Conservation (phyloP, 78 protist species). For the Emiliania huxleyi region DNA sequence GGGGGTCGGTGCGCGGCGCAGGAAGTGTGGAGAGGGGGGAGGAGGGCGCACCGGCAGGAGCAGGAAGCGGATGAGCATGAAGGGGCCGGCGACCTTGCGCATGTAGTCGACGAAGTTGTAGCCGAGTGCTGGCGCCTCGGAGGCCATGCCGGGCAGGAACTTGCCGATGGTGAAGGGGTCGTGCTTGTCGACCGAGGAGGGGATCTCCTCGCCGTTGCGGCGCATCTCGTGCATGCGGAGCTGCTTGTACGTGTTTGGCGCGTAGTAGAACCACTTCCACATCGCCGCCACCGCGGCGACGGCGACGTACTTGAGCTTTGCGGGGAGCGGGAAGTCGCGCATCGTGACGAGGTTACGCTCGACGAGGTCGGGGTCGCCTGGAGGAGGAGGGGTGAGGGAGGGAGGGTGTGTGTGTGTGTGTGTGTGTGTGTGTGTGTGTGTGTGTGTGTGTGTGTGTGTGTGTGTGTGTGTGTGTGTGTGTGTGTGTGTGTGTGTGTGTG, state of each 20-base stretch:
- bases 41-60: neutral
- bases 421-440: too few species aligned
- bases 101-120: constrained; percentile 18
- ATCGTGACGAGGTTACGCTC: constrained; percentile 19
- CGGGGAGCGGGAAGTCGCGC: constrained; percentile 3
- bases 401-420: too few species aligned
- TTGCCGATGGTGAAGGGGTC: neutral
- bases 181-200: neutral
- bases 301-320: neutral
- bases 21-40: neutral
- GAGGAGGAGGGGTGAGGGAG: too few species aligned
- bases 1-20: too few species aligned
- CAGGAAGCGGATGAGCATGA: constrained; percentile 16
- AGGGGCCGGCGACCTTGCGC: constrained; percentile 16
- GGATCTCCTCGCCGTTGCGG: neutral
- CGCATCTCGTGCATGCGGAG: neutral
- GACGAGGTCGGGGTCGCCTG: constrained; percentile 34
- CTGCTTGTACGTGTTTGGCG: constrained; percentile 56
- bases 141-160: neutral
- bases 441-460: too few species aligned
- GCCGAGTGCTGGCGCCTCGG: neutral
- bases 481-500: too few species aligned
- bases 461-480: too few species aligned
- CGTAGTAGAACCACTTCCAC: constrained; percentile 65
- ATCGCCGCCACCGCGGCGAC: constrained; percentile 22